Base-by-base conservation (phyloP, 2,329 filamentous ascomycete species). In the Exophiala dermatitidis region DNA sequence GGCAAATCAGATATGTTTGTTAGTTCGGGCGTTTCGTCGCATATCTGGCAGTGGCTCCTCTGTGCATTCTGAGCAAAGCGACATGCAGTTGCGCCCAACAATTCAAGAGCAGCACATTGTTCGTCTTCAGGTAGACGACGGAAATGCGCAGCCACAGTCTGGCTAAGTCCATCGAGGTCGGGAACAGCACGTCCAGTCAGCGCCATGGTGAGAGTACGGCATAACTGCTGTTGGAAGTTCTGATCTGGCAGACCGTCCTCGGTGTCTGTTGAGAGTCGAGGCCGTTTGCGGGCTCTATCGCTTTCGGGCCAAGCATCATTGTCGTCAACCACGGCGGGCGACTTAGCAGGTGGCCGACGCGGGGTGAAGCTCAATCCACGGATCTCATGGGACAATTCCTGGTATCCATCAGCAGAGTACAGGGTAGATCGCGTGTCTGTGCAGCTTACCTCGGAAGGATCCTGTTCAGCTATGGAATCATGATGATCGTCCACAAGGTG, bases 21-120 rank as follows among this genome's bases (percentile, higher is more conserved):
- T n/a, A 26, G 28, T 48, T 43, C 48, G 29, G 10, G 12, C 32
- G 3, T 68, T 9, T 61, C 60, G 44, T 74, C 71, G 61, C 72
- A 74, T n/a, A 59, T 61, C 41, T 53, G 61, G 54, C 68, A 74
- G 38, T 62, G 38, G n/a, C 30, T 19, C 29, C 53, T 48, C 30
- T 12, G 32, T 33, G 46, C 46, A 19, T 34, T 12, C 8, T 40
- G 46, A 34, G 60, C 48, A 12, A 62, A 41, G 26, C 77, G 77
- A 65, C 84, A 87, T 12, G 78, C 72, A 45, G 82, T 66, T 46
- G 74, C 75, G 2, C 82, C 79, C 9, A 89, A 64, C 7, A 77
- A 65, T 36, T 80, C 71, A 38, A 86, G 69, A 5, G 76, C 68
- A 33, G 73, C 72, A 60, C 76, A 80, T 63, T 80, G 77, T 28